Evolutionary conservation across 1,139 yeast genomes (phyloP).

Genomic region (Saccharomyces hybrid): DNA sequence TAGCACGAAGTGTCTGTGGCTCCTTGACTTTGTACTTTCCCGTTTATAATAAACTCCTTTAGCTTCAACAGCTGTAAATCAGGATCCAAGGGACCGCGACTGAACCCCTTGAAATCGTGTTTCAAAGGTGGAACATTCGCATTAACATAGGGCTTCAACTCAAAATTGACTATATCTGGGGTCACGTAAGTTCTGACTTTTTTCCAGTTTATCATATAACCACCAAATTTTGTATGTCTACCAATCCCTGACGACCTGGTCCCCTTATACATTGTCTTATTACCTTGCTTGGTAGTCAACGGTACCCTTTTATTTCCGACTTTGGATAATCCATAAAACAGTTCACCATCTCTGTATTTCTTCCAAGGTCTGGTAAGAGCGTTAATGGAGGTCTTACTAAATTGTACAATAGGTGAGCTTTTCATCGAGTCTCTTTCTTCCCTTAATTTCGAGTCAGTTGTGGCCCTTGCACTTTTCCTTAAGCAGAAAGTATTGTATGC

Average conservation of each 20-base stretch:
- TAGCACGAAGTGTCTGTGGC: slow-evolving; percentile 26
- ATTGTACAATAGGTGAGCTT: background rate
- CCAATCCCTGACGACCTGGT: slow-evolving; percentile 95
- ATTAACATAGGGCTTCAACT: slow-evolving; percentile 68
- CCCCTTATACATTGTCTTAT: slow-evolving; percentile 90
- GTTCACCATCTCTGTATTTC: slow-evolving; percentile 70
- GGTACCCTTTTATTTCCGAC: slow-evolving; percentile 80
- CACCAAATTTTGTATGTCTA: slow-evolving; percentile 62
- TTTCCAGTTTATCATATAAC: slow-evolving; percentile 69
- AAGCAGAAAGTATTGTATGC: background rate
- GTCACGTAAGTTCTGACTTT: slow-evolving; percentile 88
- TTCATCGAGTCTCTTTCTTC: background rate
- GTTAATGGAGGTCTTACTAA: background rate
- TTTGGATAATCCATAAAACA: slow-evolving; percentile 73
- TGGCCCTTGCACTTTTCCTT: background rate
- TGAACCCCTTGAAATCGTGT: slow-evolving; percentile 63
- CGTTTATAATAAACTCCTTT: slow-evolving; percentile 67
- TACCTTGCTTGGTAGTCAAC: slow-evolving; percentile 87
- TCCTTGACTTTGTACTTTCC: slow-evolving; percentile 33
- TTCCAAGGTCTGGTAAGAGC: slow-evolving; percentile 80
- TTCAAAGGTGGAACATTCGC: slow-evolving; percentile 61
- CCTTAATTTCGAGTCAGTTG: background rate
- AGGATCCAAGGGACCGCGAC: slow-evolving; percentile 67
- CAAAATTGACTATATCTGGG: slow-evolving; percentile 47
- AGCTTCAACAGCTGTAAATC: slow-evolving; percentile 65